These are phyloP conservation scores for Zymoseptoria ardabiliae DNA, from an alignment of 2,329 filamentous ascomycete species.

Conservation along the genomic window DNA sequence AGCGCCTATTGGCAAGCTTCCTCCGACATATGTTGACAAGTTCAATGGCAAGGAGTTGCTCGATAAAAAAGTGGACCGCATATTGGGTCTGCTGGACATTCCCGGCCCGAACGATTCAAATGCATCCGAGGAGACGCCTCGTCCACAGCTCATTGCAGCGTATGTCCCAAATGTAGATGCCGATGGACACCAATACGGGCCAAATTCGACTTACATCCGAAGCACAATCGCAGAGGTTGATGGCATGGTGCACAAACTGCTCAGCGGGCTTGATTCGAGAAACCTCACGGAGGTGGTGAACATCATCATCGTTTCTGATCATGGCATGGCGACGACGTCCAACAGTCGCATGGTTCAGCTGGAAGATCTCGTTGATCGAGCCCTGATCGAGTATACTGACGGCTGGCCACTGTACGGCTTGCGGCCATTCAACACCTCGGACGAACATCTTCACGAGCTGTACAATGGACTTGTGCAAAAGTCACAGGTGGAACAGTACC, in stretches of 20 bases:
- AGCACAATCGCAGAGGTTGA: constrained; percentile 74
- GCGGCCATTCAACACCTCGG: constrained; percentile 62
- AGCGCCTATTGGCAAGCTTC: constrained; percentile 66
- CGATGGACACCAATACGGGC: constrained; percentile 80
- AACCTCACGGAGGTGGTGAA: constrained; percentile 90
- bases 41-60: constrained; percentile 74
- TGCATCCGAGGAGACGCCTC: constrained; percentile 40
- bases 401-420: constrained; percentile 92
- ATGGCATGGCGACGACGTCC: constrained; percentile 95
- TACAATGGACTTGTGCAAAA: constrained; percentile 52
- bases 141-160: constrained; percentile 85
- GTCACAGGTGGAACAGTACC: constrained; percentile 49
- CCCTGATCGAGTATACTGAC: constrained; percentile 73
- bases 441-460: constrained; percentile 53
- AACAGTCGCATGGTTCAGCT: constrained; percentile 73
- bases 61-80: constrained; percentile 65
- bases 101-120: constrained; percentile 59
- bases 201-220: constrained; percentile 88
- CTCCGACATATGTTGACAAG: constrained; percentile 75
- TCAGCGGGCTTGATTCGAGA: constrained; percentile 66
- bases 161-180: constrained; percentile 91
- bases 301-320: constrained; percentile 90
- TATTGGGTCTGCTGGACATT: constrained; percentile 77
- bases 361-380: constrained; percentile 76
- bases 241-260: constrained; percentile 68